Conservation (phyloP, 345 rosid genomes). For the Moricandia moricandioides region DNA sequence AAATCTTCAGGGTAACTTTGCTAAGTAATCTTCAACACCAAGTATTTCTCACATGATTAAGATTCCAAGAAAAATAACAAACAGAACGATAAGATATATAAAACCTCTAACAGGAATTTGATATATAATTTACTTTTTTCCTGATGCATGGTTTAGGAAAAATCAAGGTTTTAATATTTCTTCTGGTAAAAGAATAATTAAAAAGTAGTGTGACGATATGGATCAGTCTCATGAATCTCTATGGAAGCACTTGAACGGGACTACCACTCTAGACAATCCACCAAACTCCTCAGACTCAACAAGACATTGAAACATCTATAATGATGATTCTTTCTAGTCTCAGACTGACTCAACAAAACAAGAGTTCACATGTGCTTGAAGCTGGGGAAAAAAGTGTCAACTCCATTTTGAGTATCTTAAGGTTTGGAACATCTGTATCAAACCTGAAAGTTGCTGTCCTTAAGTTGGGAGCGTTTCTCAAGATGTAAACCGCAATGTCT, state of each 20-base stretch:
- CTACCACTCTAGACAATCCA: background rate
- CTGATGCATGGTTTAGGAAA: too few species aligned
- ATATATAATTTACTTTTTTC: too few species aligned
- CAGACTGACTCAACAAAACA: background rate
- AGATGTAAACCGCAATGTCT: background rate
- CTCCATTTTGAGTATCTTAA: background rate
- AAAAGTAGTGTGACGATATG: too few species aligned
- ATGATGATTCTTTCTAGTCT: background rate
- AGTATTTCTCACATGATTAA: too few species aligned
- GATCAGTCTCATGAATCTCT: too few species aligned
- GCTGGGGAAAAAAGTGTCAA: background rate
- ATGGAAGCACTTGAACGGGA: background rate
- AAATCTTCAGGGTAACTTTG: too few species aligned
- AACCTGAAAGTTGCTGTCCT: background rate
- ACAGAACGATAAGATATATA: too few species aligned
- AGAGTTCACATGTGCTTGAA: conserved; percentile 2
- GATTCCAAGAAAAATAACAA: too few species aligned
- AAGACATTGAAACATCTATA: conserved; percentile 19
- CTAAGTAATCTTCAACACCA: too few species aligned
- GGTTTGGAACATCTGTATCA: background rate
- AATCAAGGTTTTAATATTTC: too few species aligned
- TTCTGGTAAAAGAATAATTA: too few species aligned
- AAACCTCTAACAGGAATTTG: too few species aligned
- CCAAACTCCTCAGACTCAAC: background rate
- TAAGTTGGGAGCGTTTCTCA: background rate